These are phyloP conservation scores for Prinsepia uniflora DNA, from an alignment of 306 rosid genomes.

Conservation along the genomic window DNA sequence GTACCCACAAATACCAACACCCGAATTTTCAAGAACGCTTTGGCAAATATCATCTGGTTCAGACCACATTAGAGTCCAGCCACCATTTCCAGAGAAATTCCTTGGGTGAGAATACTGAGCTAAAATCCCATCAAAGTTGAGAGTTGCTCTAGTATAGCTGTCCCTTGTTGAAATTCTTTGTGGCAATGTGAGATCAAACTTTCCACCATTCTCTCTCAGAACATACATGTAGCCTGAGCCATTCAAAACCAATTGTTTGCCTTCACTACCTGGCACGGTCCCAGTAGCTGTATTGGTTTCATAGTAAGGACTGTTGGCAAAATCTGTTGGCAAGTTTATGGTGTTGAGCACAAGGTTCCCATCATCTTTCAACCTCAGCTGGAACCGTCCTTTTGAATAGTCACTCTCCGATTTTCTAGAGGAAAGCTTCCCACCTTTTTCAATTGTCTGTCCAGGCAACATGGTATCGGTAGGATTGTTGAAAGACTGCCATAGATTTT, in stretches of 20 bases:
- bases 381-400: conserved; percentile 41
- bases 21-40: neutral
- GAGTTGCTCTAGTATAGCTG: conserved; percentile 37
- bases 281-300: neutral
- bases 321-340: conserved; percentile 23
- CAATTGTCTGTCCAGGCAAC: conserved; percentile 39
- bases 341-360: conserved; percentile 37
- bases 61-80: conserved; percentile 17
- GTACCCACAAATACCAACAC: conserved; percentile 46
- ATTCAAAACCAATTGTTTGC: conserved; percentile 30
- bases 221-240: conserved; percentile 20
- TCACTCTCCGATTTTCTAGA: conserved; percentile 22
- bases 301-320: neutral
- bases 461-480: conserved; percentile 45
- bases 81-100: conserved; percentile 7
- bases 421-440: conserved; percentile 21
- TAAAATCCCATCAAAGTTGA: conserved; percentile 48
- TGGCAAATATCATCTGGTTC: conserved; percentile 20
- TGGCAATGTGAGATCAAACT: neutral
- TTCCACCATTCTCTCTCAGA: too few species aligned
- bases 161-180: neutral
- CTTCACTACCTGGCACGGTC: conserved; percentile 15
- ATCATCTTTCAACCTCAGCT: conserved; percentile 25
- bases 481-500: conserved; percentile 39
- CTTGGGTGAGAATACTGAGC: conserved; percentile 30